Percentiles rank a stretch among this genome's conserved stretches.
Evolutionary conservation across 768 basidiomycete genomes (phyloP).

Genomic region (Leccinum olivaceopallidum): DNA sequence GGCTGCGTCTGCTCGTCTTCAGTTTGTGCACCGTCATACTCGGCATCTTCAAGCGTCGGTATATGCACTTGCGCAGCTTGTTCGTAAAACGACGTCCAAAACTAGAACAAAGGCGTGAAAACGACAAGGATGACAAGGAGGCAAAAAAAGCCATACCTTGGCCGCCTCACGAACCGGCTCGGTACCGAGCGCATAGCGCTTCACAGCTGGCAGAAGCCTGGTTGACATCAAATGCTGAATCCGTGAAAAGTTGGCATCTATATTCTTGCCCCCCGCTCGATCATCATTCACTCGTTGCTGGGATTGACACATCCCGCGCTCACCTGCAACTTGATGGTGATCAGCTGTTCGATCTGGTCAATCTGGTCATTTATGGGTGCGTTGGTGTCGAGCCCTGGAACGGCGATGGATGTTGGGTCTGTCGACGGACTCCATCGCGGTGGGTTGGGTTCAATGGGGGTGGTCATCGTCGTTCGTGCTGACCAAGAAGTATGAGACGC

Average conservation of each 20-base stretch:
- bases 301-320: conserved; percentile 7
- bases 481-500: conserved; percentile 8
- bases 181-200: conserved; percentile 83
- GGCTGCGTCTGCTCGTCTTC: conserved; percentile 48
- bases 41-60: conserved; percentile 70
- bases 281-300: conserved; percentile 12
- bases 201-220: conserved; percentile 83
- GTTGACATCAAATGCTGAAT: conserved; percentile 85
- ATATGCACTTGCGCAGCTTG: conserved; percentile 88
- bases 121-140: not conserved
- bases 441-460: conserved; percentile 58
- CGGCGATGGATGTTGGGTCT: conserved; percentile 61
- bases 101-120: conserved; percentile 45
- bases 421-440: conserved; percentile 65
- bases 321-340: conserved; percentile 89
- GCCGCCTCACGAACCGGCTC: conserved; percentile 90
- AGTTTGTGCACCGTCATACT: conserved; percentile 50
- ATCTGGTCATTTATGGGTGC: conserved; percentile 80
- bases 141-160: conserved; percentile 48
- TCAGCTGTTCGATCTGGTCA: conserved; percentile 94
- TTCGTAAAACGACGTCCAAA: conserved; percentile 97
- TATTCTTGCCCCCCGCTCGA: conserved; percentile 52
- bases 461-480: conserved; percentile 26
- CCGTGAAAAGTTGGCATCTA: conserved; percentile 91
- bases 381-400: conserved; percentile 71